phyloP scores from a whole-genome alignment of 2,329 filamentous ascomycete species.

The Aureobasidium sp. region DNA sequence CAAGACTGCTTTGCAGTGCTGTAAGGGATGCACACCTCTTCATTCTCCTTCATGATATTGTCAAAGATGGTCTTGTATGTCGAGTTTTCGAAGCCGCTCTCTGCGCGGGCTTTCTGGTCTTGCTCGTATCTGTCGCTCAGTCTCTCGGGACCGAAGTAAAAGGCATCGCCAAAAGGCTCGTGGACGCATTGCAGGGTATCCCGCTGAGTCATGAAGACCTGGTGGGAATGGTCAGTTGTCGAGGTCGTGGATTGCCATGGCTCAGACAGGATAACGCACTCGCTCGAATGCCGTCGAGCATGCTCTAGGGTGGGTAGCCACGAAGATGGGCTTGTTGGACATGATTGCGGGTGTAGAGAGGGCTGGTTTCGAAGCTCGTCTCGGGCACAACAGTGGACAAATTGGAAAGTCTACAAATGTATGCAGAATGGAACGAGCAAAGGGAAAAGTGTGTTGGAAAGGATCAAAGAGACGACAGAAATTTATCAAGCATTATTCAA shows the following conservation, averaged over 20 bases:
- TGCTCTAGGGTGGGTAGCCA: constrained; percentile 86
- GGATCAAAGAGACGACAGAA: constrained; percentile 1
- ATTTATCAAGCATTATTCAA: constrained; percentile 9
- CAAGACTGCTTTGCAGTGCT: constrained; percentile 19
- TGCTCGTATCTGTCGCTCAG: constrained; percentile 71
- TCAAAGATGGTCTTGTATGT: constrained; percentile 76
- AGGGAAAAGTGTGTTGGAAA: neutral
- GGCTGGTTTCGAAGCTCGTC: neutral
- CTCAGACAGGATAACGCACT: constrained; percentile 45
- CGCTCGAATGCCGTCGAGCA: constrained; percentile 97
- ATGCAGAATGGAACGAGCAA: constrained; percentile 13
- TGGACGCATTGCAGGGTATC: constrained; percentile 78
- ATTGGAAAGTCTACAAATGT: constrained; percentile 15
- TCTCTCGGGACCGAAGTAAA: constrained; percentile 90
- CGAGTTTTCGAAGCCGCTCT: constrained; percentile 60
- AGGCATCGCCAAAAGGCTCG: constrained; percentile 94
- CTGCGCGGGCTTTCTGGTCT: constrained; percentile 48
- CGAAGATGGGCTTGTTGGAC: constrained; percentile 78
- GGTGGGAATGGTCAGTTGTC: constrained; percentile 11
- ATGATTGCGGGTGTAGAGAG: constrained; percentile 38
- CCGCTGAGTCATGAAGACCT: constrained; percentile 95
- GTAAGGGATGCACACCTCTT: constrained; percentile 55
- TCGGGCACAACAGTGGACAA: neutral
- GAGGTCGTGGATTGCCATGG: neutral
- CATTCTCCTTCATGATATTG: constrained; percentile 61